Evolutionary conservation across 495 filamentous ascomycete species (phyloP), one percentile per base, ranked within the genome.

Genomic region (Aspergillus steynii): DNA sequence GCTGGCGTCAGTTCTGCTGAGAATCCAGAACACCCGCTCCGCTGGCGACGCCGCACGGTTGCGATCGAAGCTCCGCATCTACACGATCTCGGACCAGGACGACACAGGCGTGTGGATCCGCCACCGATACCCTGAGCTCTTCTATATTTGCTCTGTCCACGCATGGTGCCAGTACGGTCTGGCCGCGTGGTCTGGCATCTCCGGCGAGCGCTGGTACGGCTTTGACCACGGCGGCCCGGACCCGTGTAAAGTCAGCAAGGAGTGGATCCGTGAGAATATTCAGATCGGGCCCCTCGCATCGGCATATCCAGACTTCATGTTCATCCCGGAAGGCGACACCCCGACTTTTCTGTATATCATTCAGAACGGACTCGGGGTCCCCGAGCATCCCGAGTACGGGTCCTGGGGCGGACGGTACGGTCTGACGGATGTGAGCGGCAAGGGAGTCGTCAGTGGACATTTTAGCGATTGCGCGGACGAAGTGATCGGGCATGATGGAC

Each of bases 31-130:
- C 9, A 67, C 64, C 5, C 59, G 66, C 55, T 65, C 65, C 7
- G 53, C 64, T 2, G 59, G 64, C 12, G 74, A 79, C n/a, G 65
- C 70, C 1, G 65, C 62, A 0, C 54, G 50, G 4, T 51, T 83
- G 5, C 64, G 68, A 4, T 71, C 74, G 7, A 75, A 74, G 53
- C 61, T 82, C 0, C 74, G 80, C 34, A 71, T 82, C 29, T 82
- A 82, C 60, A 66, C 81, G 29, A 78, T 82, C 47, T 79, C 75
- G 8, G 80, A 82, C 64, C 81, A 82, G 61, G 81, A 83, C 59
- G 74, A 83, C 58, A 78, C 78, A 0, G 79, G 77, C 0, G 58
- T 71, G 4, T 83, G 81, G 81, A 78, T 82, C 52, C 76, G 80
- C 1, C 59, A 68, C 28, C 68, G 72, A 8, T 82, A 72, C 62